Evolutionary conservation across 2,329 filamentous ascomycete genomes (phyloP), one percentile per base, ranked within the genome.

Genomic region (Chaetothyriales sp.): DNA sequence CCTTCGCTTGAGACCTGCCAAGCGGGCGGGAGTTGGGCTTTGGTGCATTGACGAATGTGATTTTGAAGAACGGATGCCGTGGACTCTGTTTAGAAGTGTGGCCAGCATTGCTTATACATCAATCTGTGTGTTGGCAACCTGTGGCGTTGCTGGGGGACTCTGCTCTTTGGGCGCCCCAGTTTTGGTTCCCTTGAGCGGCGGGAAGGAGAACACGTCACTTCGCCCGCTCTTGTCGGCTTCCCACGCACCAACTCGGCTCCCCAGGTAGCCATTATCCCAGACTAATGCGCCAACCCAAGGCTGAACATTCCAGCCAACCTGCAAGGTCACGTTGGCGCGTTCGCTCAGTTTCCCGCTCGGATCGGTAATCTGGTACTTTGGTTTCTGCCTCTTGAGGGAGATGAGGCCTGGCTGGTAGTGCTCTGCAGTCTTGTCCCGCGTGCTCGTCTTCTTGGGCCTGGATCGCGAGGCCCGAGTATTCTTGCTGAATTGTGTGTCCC

Each of bases 331-430:
- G 65, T 92, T 82, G 48, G 77, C 73, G 47, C 81, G 75, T 63
- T 84, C 77, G 46, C 86, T 85, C 59, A 97, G 76, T 67, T 82
- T 82, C 55, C 89, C 86, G 9, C 77, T 78, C 9, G 90, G 86
- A 67, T 95, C 89, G 4, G 89, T 94, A 70, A 98, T 92, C 66
- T 95, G 89, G 74, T 98, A 98, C 70, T 98, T 98, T 2, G 89
- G 86, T 65, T 83, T 85, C 67, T 95, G 87, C 68, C 89, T 89
- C 65, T 82, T 81, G 59, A 97, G 76, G 52, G 80, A 77, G 43
- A 97, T 70, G 50, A 85, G 77, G 28, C 89, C 90, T 1, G 69
- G 68, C 33, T 40, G 8, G 13, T 15, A 9, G 2, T 40, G 10
- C 33, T 15, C 10, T 15, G 7, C 33, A 10, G 15, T 40, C 6